phyloP scores from a whole-genome alignment of 164 flowering plant genomes.

The Tetracentron sinense region DNA sequence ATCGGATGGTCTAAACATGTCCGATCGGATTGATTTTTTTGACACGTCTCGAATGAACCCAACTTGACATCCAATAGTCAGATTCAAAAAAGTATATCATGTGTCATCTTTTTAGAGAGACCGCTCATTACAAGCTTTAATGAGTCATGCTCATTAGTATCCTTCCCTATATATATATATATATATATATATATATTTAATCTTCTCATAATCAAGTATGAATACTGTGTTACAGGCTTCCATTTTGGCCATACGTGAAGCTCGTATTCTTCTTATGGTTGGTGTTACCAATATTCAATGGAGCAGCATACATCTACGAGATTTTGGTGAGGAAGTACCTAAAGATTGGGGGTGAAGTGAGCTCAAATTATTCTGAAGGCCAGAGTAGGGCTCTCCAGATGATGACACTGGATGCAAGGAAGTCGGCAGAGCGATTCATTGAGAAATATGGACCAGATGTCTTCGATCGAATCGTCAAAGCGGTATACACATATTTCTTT shows the following conservation, averaged over 20 bases:
- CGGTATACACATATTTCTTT: no score
- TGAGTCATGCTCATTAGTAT: no score
- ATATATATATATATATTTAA: no score
- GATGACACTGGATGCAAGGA: slow-evolving; percentile 83
- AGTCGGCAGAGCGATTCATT: slow-evolving; percentile 65
- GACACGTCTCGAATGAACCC: no score
- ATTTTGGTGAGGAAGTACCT: slow-evolving; percentile 58
- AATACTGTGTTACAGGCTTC: slow-evolving; percentile 44
- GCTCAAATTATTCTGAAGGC: slow-evolving; percentile 38
- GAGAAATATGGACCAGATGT: slow-evolving; percentile 68
- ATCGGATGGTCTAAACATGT: no score
- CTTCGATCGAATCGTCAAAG: slow-evolving; percentile 71
- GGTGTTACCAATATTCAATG: slow-evolving; percentile 80
- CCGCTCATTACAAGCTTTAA: no score
- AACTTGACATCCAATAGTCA: no score
- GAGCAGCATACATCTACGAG: slow-evolving; percentile 85
- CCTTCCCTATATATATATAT: no score
- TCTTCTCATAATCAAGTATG: not conserved
- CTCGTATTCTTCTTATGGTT: slow-evolving; percentile 74
- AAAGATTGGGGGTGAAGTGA: slow-evolving; percentile 40
- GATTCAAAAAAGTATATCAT: no score
- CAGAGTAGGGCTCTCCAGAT: slow-evolving; percentile 63
- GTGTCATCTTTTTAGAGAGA: no score
- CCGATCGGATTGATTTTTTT: no score
- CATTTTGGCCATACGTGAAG: slow-evolving; percentile 79